Evolutionary conservation across 2,329 filamentous ascomycete species (phyloP).

Genomic region (Bipolaris gigantea): DNA sequence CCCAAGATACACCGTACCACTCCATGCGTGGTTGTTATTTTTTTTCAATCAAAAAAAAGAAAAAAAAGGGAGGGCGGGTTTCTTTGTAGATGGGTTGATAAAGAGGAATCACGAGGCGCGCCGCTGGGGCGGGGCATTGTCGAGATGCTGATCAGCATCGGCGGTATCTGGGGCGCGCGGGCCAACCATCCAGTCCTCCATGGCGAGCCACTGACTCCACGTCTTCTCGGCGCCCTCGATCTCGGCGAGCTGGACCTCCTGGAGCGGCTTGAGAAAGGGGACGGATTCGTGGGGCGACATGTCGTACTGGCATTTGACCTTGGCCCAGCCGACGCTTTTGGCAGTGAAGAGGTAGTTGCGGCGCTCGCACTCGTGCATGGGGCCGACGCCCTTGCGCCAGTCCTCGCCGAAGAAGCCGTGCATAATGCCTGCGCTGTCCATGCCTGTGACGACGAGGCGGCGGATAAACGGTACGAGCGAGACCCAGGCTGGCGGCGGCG

Average conservation of each 20-base stretch:
- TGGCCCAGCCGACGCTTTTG: constrained; percentile 87
- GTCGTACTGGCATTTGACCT: constrained; percentile 89
- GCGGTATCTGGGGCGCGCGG: constrained; percentile 65
- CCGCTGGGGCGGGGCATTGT: not conserved
- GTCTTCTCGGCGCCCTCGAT: constrained; percentile 78
- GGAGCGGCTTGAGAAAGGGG: constrained; percentile 84
- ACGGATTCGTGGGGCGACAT: constrained; percentile 80
- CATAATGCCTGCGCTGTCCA: constrained; percentile 82
- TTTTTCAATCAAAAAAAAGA: too few relatives aligned
- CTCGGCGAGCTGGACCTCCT: constrained; percentile 74
- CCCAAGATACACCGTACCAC: too few relatives aligned
- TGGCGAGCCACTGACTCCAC: constrained; percentile 94
- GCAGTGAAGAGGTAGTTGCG: constrained; percentile 94
- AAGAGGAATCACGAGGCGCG: too few relatives aligned
- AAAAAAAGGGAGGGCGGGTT: too few relatives aligned
- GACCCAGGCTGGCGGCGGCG: constrained; percentile 51
- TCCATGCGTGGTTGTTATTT: too few relatives aligned
- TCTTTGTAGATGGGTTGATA: too few relatives aligned
- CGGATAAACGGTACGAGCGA: constrained; percentile 87
- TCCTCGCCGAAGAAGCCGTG: constrained; percentile 97
- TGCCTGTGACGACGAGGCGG: constrained; percentile 85
- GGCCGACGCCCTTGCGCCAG: constrained; percentile 78
- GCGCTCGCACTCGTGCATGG: constrained; percentile 83
- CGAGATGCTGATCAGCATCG: constrained; percentile 36
- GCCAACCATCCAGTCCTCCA: constrained; percentile 99